phyloP scores from a whole-genome alignment of 768 basidiomycete species.

The Cubamyces lactineus region DNA sequence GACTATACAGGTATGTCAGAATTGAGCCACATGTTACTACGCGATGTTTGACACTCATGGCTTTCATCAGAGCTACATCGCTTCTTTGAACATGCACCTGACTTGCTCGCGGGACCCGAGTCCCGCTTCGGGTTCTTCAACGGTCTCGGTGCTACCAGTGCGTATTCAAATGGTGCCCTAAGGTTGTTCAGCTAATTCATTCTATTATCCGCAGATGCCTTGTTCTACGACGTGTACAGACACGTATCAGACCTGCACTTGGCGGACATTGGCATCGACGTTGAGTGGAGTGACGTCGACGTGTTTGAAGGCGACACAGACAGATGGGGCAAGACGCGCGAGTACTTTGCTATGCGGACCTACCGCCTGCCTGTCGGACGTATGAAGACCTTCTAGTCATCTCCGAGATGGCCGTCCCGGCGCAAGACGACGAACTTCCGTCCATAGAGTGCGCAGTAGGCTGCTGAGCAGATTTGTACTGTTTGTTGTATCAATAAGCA shows the following conservation, averaged over 20 bases:
- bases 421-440: neutral
- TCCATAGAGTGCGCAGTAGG: constrained; percentile 5
- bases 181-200: neutral
- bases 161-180: constrained; percentile 31
- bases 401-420: neutral
- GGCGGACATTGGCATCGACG: constrained; percentile 74
- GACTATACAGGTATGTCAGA: constrained; percentile 60
- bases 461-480: neutral
- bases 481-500: neutral
- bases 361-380: constrained; percentile 68
- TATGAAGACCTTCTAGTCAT: constrained; percentile 29
- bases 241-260: constrained; percentile 85
- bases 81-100: constrained; percentile 83
- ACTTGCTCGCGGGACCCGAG: constrained; percentile 71
- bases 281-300: constrained; percentile 83
- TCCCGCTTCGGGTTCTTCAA: constrained; percentile 96
- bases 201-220: constrained; percentile 56
- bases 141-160: constrained; percentile 93
- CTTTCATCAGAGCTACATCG: constrained; percentile 57
- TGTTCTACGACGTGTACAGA: constrained; percentile 92
- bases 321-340: constrained; percentile 75
- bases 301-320: constrained; percentile 59
- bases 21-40: neutral
- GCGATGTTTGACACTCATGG: neutral
- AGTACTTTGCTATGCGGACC: constrained; percentile 77